Conservation (phyloP, 352 stramenopile species). For the Pythium volutum region DNA sequence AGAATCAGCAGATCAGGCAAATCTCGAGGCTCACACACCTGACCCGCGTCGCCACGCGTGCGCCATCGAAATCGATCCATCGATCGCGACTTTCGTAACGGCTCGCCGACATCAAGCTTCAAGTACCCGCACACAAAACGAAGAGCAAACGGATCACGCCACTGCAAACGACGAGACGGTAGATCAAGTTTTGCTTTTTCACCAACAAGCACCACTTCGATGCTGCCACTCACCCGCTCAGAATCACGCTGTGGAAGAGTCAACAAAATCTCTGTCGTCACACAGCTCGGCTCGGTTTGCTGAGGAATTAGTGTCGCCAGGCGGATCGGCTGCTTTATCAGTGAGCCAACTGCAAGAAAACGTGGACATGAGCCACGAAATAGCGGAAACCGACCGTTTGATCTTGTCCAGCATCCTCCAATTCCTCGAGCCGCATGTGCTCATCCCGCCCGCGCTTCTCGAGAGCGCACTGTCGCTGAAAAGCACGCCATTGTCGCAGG, state of each 20-base stretch:
- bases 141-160: not conserved
- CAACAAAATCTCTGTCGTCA: not conserved
- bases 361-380: not conserved
- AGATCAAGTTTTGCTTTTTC: not conserved
- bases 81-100: not conserved
- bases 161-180: not conserved
- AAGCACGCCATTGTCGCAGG: not conserved
- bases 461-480: not conserved
- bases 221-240: not conserved
- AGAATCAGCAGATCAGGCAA: not conserved
- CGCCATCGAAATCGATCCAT: conserved; percentile 18
- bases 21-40: not conserved
- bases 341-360: not conserved
- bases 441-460: not conserved
- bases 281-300: not conserved
- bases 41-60: conserved; percentile 12
- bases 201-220: not conserved
- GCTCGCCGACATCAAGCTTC: not conserved
- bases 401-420: not conserved
- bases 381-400: not conserved
- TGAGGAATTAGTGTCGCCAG: not conserved
- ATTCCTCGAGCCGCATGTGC: not conserved
- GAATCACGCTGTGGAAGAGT: not conserved
- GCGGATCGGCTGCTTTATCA: not conserved
- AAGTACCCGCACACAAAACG: not conserved